Base-by-base conservation (phyloP, 257 asterid species). In the Verbascum thapsus region DNA sequence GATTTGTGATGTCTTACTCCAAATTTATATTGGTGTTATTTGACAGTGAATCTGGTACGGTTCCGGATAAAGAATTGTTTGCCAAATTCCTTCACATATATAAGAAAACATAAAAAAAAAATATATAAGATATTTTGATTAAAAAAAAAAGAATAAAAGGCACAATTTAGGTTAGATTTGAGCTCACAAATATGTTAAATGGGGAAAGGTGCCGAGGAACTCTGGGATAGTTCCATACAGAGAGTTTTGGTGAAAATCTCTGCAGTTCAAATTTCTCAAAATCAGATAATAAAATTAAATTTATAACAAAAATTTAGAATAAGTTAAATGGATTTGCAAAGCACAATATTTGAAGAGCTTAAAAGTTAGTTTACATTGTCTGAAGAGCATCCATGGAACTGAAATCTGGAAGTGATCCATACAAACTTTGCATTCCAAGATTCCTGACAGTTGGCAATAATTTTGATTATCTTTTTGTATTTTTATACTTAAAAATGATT, bases 371-470 rank as follows among this genome's bases (percentile, higher is more conserved):
- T 58, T 58, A 63, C 69, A 70, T 63, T 45, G 45, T 70, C 43
- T 8, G 45, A 9, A 70, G 75, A 43, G 75, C 71, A 70, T 55
- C 65, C 75, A 70, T 70, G 15, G 53, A 18, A 20, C 66, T 45
- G 64, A 70, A 70, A 35, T 54, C 58, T 13, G 70, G 75, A 38
- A 70, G 64, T 1, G 3, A 8, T 22, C 66, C 75, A 0, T 9
- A 11, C 45, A 62, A 18, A 55, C 4, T 2, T 1, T 17, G 5
- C 30, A 3, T 18, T 18, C 71, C 59, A 5, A 63, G 66, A 59
- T 55, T 15, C 71, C 75, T 71, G 66, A 53, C n/a, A n/a, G n/a
- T n/a, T n/a, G n/a, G n/a, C n/a, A n/a, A n/a, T n/a, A n/a, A n/a
- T n/a, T n/a, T n/a, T n/a, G n/a, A n/a, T n/a, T n/a, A n/a, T n/a